phyloP scores from a whole-genome alignment of 768 basidiomycete species.

The Agrocybe pediades region DNA sequence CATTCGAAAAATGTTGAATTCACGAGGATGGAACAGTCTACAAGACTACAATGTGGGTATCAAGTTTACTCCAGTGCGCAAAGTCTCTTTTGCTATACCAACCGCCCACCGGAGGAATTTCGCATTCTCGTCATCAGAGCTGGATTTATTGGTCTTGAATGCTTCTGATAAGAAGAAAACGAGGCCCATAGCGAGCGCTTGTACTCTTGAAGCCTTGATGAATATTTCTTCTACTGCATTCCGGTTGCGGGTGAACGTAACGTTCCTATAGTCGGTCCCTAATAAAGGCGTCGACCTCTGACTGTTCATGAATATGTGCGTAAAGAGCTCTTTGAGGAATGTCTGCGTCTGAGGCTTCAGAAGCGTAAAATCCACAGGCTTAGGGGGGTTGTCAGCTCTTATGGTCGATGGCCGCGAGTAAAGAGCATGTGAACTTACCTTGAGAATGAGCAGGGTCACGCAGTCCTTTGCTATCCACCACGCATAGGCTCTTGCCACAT shows the following conservation, averaged over 20 bases:
- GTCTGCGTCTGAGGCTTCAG: constrained; percentile 62
- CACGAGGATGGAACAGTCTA: neutral
- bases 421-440: constrained; percentile 49
- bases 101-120: constrained; percentile 68
- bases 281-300: constrained; percentile 75
- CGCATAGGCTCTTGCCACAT: constrained; percentile 83
- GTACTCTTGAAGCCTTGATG: constrained; percentile 67
- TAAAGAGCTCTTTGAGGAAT: constrained; percentile 75
- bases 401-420: neutral
- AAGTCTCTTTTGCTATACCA: constrained; percentile 66
- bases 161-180: constrained; percentile 64
- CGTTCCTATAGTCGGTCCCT: constrained; percentile 30
- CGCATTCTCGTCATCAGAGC: constrained; percentile 32
- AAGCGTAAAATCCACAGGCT: constrained; percentile 88
- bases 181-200: constrained; percentile 73
- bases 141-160: constrained; percentile 29
- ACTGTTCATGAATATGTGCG: constrained; percentile 69
- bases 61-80: constrained; percentile 65
- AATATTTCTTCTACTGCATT: constrained; percentile 76
- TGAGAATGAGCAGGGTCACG: constrained; percentile 73
- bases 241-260: constrained; percentile 52
- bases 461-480: constrained; percentile 94
- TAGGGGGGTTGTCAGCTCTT: neutral
- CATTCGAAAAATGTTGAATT: constrained; percentile 53
- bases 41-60: constrained; percentile 33